Conservation (phyloP, 1,284 basidiomycete genomes). For the Xerocomus minutiporus region DNA sequence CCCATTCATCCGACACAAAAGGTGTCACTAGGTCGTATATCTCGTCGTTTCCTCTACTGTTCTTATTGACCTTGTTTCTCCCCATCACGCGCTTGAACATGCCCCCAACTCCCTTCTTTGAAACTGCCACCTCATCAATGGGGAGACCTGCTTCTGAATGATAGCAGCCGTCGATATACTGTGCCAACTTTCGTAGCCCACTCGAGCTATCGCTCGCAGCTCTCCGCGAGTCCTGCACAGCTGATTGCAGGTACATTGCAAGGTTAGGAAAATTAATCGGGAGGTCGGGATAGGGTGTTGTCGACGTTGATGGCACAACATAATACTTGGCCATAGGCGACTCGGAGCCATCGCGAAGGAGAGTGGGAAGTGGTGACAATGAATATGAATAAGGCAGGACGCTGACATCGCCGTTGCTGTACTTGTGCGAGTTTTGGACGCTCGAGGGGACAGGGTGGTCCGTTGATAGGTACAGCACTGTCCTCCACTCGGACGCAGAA, state of each 20-base stretch:
- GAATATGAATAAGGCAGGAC: conserved; percentile 68
- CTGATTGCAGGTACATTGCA: conserved; percentile 68
- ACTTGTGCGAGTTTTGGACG: conserved; percentile 42
- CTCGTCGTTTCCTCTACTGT: conserved; percentile 59
- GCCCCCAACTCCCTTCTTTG: conserved; percentile 40
- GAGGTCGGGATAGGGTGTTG: conserved; percentile 59
- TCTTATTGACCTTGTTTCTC: conserved; percentile 43
- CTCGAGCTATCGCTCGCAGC: conserved; percentile 54
- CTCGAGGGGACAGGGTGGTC: conserved; percentile 57
- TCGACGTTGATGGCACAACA: conserved; percentile 56
- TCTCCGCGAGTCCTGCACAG: conserved; percentile 60
- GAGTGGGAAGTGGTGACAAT: conserved; percentile 51
- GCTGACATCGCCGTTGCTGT: conserved; percentile 54
- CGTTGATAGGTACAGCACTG: conserved; percentile 68
- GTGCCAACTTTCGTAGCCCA: conserved; percentile 59
- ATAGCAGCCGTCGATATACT: conserved; percentile 49
- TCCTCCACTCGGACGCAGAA: conserved; percentile 59
- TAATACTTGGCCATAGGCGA: conserved; percentile 61
- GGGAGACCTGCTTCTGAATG: conserved; percentile 39
- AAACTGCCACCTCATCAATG: conserved; percentile 35
- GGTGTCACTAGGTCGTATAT: conserved; percentile 76
- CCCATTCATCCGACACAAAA: conserved; percentile 66
- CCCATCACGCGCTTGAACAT: conserved; percentile 62
- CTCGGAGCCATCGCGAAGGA: conserved; percentile 60
- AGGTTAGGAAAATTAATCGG: conserved; percentile 71